Base-by-base conservation (phyloP, 2,329 filamentous ascomycete species). In the Nemania bipapillata region DNA sequence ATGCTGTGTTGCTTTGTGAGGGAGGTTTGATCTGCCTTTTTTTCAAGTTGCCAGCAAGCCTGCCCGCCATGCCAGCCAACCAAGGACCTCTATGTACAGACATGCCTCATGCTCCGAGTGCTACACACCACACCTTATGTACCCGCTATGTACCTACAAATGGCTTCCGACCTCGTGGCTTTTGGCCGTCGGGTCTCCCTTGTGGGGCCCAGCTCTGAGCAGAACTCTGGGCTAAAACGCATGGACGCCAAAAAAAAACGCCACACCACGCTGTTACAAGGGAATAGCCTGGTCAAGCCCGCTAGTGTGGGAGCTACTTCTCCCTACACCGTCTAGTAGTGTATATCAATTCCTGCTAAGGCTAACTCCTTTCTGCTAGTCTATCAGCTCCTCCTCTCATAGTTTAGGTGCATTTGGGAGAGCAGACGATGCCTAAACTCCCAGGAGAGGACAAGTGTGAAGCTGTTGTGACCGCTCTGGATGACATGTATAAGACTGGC, bases 401-500 rank as follows among this genome's bases (percentile, higher is more conserved):
- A 63, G 50, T n/a, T 49, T 35, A 4, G 15, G 6, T 37, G 8
- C 20, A 37, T 37, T 40, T 56, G 53, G 20, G 47, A n/a, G 32
- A 35, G 32, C 53, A 50, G 30, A 52, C 37, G 22, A 35, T 63
- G 64, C 50, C 52, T 32, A 56, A 57, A 37, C 50, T 42, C 22
- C 65, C 55, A 22, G 32, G 28, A 62, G 30, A n/a, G 49, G 61
- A 64, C 50, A 68, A 68, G 61, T 56, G 56, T n/a, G 47, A 49
- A 37, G 63, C 52, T 53, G 56, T 65, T 30, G 62, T 68, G 66
- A 65, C 62, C 62, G 53, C 56, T 65, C 42, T 26, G 11, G 52
- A 57, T 42, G 52, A 40, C 42, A 54, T 40, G 32, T 62, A 65
- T 65, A 65, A 68, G 66, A 68, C 54, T 68, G 47, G 66, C 66